Evolutionary conservation across 2,329 filamentous ascomycete genomes (phyloP), one percentile per base, ranked within the genome.

Genomic region (Pseudonectria foliicola): DNA sequence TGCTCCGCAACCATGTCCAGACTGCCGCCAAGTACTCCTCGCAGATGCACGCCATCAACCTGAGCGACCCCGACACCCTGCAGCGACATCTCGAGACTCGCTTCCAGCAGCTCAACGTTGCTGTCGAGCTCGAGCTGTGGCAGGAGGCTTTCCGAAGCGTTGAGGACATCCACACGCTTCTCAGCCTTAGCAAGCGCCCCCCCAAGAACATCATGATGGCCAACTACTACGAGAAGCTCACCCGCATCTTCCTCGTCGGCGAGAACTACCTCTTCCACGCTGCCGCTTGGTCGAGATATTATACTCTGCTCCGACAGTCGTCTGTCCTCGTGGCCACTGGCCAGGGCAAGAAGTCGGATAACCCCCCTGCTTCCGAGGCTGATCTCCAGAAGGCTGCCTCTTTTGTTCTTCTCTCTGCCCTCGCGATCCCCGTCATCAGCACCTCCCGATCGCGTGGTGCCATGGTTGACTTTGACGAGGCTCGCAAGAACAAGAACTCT

Each of bases 121-220:
- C 92, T 29, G 92, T 96, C 40, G 92, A 98, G 68, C 75, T 98
- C 38, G 92, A 98, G 67, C 70, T 98, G 29, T 98, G 92, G 92
- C 92, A 98, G 67, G 92, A 98, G 70, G 92, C 92, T 46, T 98
- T 98, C 83, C 85, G 92, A 63, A 95, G 88, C 57, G 90, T 98
- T 32, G 92, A 98, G 68, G 92, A 98, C 60, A 96, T 96, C 51
- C 92, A 98, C 70, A 96, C 89, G 33, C 78, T 98, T 36, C 80
- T 98, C 50, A 96, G 83, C 70, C 76, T 96, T 52, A 96, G 90
- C 82, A 96, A 96, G 77, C 85, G 92, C 37, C 89, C 89, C 26
- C 83, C 92, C 35, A 96, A 96, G 82, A 95, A 95, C 62, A 75
- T 95, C 59, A 96, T 98, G 92, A 98, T 98, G 92, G 92, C 92